Percentiles rank a stretch among this genome's conserved stretches.
Conservation (phyloP, 257 asterid genomes). For the Coffea eugenioides region DNA sequence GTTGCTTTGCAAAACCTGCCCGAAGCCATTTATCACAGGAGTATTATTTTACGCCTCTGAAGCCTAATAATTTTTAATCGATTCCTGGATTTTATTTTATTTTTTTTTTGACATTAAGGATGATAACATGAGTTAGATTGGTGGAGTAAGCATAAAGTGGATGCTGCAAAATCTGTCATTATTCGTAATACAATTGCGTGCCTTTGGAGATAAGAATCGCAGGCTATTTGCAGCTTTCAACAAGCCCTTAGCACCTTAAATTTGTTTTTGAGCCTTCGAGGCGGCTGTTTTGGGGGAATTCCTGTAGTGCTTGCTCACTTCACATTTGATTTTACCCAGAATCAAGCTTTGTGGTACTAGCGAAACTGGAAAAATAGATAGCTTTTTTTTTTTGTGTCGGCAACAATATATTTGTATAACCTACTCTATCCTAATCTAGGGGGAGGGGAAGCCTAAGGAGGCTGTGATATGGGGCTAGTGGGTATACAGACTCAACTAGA, state of each 20-base stretch:
- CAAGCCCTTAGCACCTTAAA: background rate
- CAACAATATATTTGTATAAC: too few species aligned
- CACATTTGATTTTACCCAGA: too few species aligned
- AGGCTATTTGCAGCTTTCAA: background rate
- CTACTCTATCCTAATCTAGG: too few species aligned
- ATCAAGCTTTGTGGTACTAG: too few species aligned
- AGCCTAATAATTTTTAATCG: background rate
- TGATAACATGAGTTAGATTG: background rate
- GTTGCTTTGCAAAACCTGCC: background rate
- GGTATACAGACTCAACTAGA: too few species aligned
- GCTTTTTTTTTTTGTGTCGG: too few species aligned
- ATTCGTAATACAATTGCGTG: background rate
- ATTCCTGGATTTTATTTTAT: background rate
- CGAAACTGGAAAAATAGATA: too few species aligned
- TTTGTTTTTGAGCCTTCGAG: background rate
- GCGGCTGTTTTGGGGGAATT: background rate
- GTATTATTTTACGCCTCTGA: background rate
- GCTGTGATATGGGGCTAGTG: too few species aligned
- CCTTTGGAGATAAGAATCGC: constrained; percentile 14
- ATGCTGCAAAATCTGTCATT: background rate
- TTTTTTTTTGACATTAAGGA: background rate
- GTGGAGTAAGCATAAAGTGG: constrained; percentile 4
- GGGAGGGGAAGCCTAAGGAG: too few species aligned
- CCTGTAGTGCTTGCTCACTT: background rate
- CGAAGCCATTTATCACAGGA: too few species aligned